Base-by-base conservation (phyloP, 768 basidiomycete species). In the Mycena floridula region DNA sequence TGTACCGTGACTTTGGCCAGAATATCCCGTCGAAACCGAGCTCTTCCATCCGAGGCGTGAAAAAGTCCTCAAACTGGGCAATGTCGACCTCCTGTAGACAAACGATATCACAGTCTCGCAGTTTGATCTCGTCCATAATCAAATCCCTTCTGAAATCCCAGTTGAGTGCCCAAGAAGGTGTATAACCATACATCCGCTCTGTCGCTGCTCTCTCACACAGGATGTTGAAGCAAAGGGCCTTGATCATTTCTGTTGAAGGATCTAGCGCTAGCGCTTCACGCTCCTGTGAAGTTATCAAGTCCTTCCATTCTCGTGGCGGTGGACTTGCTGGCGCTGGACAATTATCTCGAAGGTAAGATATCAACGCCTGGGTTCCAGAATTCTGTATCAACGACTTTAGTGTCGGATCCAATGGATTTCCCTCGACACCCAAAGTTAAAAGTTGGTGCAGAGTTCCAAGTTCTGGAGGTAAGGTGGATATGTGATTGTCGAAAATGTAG, bases 71-170 rank as follows among this genome's bases (percentile, higher is more conserved):
- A 61, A 86, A 99, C 61, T 91, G 87, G 23, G 84, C 82, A 48
- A 81, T 86, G 56, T 95, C 94, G 50, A 97, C 89, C 66, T 99
- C 96, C 61, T 98, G 95, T 47, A 99, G 64, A 60, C 96, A 98
- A 42, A 98, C 60, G 54, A 99, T 84, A 64, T 99, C 96, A 44
- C 89, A 76, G 30, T 86, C 76, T 51, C 87, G 81, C 52, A 77
- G 76, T 61, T 83, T 73, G 40, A 97, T 70, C 66, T 99, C 94
- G 26, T 81, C 76, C 52, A 96, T 59, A 51, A 99, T 91, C 46
- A 86, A 68, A 43, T 89, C 86, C 64, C 89, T 92, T 48, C 96
- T 79, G 59, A 93, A 97, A 37, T 85, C 80, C 96, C 96, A 99
- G n/a, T 79, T 71, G 28, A 99, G 71, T 0, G 96, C 96, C 95